phyloP scores from a whole-genome alignment of 2,329 filamentous ascomycete species.

The Lizonia empirigonia region DNA sequence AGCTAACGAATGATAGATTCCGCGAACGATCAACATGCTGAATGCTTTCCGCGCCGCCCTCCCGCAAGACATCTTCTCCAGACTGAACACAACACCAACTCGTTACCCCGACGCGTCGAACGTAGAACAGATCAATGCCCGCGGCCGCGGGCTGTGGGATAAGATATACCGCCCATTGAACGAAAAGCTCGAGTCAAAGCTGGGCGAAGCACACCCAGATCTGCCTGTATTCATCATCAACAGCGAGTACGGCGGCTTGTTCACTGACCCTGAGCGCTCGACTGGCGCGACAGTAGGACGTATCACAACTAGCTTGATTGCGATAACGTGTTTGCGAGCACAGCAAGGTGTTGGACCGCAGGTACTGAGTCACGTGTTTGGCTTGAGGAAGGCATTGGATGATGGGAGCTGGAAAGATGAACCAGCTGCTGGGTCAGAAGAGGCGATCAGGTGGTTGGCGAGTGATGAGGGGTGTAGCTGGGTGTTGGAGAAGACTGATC shows the following conservation, averaged over 20 bases:
- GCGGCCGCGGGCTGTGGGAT: constrained; percentile 73
- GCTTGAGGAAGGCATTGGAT: constrained; percentile 74
- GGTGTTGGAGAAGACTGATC: constrained; percentile 67
- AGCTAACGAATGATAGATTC: constrained; percentile 58
- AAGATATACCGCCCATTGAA: constrained; percentile 78
- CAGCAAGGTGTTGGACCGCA: constrained; percentile 85
- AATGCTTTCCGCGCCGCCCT: constrained; percentile 71
- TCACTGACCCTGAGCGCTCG: constrained; percentile 67
- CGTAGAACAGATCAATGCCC: constrained; percentile 59
- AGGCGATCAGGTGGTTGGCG: constrained; percentile 66
- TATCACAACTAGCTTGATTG: constrained; percentile 73
- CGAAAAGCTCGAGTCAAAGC: constrained; percentile 70
- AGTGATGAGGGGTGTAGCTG: constrained; percentile 68
- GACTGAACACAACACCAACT: constrained; percentile 63
- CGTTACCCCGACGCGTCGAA: constrained; percentile 56
- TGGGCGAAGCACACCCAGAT: constrained; percentile 79
- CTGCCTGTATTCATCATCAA: constrained; percentile 79
- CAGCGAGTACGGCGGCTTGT: constrained; percentile 73
- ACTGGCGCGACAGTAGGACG: constrained; percentile 65
- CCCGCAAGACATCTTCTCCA: constrained; percentile 59
- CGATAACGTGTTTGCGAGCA: constrained; percentile 73
- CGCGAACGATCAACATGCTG: constrained; percentile 82
- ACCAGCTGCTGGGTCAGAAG: constrained; percentile 54
- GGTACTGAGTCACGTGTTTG: constrained; percentile 81
- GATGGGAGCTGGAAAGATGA: constrained; percentile 64